Evolutionary conservation across 2,329 filamentous ascomycete genomes (phyloP), one percentile per base, ranked within the genome.

Genomic region (Fusarium stilboides): DNA sequence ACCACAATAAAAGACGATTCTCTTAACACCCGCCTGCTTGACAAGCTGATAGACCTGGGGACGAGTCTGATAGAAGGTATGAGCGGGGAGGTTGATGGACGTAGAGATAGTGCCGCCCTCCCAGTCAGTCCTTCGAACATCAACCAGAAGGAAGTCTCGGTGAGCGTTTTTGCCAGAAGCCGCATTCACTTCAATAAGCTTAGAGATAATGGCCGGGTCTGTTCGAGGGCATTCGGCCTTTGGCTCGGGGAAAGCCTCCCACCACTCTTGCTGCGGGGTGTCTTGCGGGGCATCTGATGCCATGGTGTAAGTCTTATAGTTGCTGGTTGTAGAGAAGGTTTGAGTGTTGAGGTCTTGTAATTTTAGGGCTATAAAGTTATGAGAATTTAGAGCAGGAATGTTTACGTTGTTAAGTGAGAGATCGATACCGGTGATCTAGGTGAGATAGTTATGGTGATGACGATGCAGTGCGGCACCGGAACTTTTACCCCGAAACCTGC

Each of bases 71-170:
- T 86, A 87, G 39, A 88, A 81, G 14, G 81, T 84, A 55, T 88
- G 86, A 10, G 86, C 86, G 1, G 86, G 86, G 15, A 88, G 77
- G 67, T 89, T 88, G 65, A 91, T 80, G 1, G 88, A 89, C 4
- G 83, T 84, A 10, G 79, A 78, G 56, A 91, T 86, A 0, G 88
- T 90, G 40, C 88, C 89, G 26, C 89, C 89, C 72, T 84, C 82
- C 79, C 84, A 85, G 68, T 88, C 86, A 5, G 77, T 81, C 26
- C 85, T 80, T 19, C 86, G 82, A n/a, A 88, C 82, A 70, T 88
- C 86, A 14, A 88, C 82, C 5, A 87, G 76, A 19, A 86, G 74
- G 46, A 85, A 85, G 9, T 80, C 75, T 26, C 76, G 74, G 0
- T 73, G 70, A 2, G 70, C 71, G 8, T 74, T 71, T 15, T 73